phyloP scores from a whole-genome alignment of 352 stramenopile species.

The Globisporangium cederbergense region DNA sequence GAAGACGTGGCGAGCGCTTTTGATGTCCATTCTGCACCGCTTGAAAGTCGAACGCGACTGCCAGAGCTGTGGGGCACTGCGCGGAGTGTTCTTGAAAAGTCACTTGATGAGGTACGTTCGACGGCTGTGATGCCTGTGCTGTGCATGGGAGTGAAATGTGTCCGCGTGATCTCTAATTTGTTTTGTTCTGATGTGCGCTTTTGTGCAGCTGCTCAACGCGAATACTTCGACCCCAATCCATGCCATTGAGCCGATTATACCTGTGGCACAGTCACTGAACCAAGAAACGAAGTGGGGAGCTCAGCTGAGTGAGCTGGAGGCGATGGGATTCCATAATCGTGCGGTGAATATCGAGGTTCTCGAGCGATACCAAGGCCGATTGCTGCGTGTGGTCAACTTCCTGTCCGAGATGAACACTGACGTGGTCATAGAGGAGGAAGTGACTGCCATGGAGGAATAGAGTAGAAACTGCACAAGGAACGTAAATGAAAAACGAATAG shows the following conservation, averaged over 20 bases:
- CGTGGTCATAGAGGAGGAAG: constrained; percentile 9
- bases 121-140: neutral
- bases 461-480: constrained; percentile 1
- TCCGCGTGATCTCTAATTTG: neutral
- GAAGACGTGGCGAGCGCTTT: neutral
- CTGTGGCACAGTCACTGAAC: constrained; percentile 40
- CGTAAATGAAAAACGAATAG: neutral
- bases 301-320: constrained; percentile 57
- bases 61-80: constrained; percentile 42
- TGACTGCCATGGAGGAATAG: constrained; percentile 46
- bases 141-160: neutral
- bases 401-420: constrained; percentile 55
- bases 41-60: constrained; percentile 20
- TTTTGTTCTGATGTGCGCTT: constrained; percentile 3
- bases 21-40: neutral
- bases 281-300: constrained; percentile 60
- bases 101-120: constrained; percentile 41
- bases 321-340: constrained; percentile 72
- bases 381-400: constrained; percentile 83
- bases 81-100: constrained; percentile 36
- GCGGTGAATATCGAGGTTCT: constrained; percentile 65
- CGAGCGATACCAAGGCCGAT: constrained; percentile 74
- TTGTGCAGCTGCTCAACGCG: constrained; percentile 27
- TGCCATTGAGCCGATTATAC: constrained; percentile 64
- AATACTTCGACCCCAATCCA: constrained; percentile 48